Evolutionary conservation across 176 grass and related monocot species (phyloP), one percentile per base, ranked within the genome.

Genomic region (Metroxylon sagu): DNA sequence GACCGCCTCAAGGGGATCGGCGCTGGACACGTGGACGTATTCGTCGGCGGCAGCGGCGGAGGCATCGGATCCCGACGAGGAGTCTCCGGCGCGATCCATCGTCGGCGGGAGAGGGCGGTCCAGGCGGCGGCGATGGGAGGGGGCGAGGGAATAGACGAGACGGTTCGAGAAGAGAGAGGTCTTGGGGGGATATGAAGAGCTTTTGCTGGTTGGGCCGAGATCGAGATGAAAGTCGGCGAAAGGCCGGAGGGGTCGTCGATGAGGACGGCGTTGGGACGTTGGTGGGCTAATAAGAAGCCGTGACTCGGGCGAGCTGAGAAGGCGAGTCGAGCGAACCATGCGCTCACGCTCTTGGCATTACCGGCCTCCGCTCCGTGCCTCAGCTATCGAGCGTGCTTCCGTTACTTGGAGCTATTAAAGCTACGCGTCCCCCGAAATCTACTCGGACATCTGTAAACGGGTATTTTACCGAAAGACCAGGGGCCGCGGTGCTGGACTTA

Each of bases 61-160:
- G 48, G 60, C 7, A 39, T 39, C 31, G 31, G 31, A 39, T 39
- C 31, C 31, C 31, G 31, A 39, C 31, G 31, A 39, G 31, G 0
- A 39, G 6, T 39, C 30, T 18, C 50, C 23, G 62, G 68, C 23
- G 60, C 72, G 79, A 79, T 82, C 82, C 87, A 90, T 90, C 60
- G 54, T 39, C 23, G n/a, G 81, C 79, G 56, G 1, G 2, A 14
- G 29, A 29, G 51, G n/a, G 51, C 25, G 31, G 31, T 39, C 31
- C 31, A 6, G 27, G 75, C 54, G 39, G 5, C 49, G 39, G 67
- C n/a, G 18, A 62, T 26, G 48, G 6, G 70, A 30, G n/a, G 29
- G 53, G 60, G 52, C 51, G 57, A 56, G 31, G 58, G 5, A 54
- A 12, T 19, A 5, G 27, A 18, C 1, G 29, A 49, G 10, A 63